Conservation (phyloP, 192 early-diverging fungal genomes). For the Glomus cerebriforme region DNA sequence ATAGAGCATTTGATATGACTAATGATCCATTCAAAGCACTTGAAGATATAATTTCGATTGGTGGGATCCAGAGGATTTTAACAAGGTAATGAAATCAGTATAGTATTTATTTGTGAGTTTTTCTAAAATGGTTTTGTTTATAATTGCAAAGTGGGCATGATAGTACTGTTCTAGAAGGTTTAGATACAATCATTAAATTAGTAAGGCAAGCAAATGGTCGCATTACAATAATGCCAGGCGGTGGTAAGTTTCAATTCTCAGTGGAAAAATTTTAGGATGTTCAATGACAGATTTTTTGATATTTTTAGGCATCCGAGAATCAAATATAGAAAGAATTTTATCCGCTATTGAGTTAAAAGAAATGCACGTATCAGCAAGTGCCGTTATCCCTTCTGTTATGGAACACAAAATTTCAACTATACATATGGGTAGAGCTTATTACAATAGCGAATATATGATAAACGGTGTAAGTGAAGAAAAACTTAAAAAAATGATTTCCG, state of each 20-base stretch:
- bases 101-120: neutral
- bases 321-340: constrained; percentile 51
- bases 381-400: constrained; percentile 38
- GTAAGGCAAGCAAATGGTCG: constrained; percentile 42
- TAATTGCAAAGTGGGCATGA: constrained; percentile 51
- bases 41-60: constrained; percentile 57
- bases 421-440: constrained; percentile 43
- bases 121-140: neutral
- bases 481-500: constrained; percentile 36
- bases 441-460: constrained; percentile 38
- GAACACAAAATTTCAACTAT: constrained; percentile 40
- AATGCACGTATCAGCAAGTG: constrained; percentile 59
- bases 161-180: constrained; percentile 56
- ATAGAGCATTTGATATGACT: constrained; percentile 69
- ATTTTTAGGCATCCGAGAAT: constrained; percentile 49
- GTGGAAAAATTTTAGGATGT: neutral
- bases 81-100: constrained; percentile 42
- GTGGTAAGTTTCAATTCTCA: constrained; percentile 43
- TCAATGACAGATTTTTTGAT: neutral
- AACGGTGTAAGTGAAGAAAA: constrained; percentile 36
- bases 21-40: constrained; percentile 58
- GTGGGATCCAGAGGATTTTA: constrained; percentile 63
- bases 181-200: constrained; percentile 49
- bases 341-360: constrained; percentile 43
- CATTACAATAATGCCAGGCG: constrained; percentile 63